Conservation (phyloP, 2,329 filamentous ascomycete species). For the Lanzia echinophila region DNA sequence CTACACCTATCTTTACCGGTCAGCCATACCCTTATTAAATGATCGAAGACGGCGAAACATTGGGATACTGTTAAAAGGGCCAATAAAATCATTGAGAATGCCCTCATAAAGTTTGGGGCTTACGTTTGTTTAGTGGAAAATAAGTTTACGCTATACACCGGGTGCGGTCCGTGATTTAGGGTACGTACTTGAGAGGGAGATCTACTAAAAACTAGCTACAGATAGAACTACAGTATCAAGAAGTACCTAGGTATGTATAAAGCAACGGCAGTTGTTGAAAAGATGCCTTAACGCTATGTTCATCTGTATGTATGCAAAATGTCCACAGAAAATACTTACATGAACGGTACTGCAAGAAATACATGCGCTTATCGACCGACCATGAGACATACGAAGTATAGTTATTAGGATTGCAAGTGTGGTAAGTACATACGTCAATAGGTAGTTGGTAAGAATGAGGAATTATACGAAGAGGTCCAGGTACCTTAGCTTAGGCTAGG, state of each 20-base stretch:
- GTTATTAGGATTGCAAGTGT: no score
- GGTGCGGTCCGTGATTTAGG: background rate
- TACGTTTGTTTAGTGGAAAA: background rate
- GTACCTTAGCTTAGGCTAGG: no score
- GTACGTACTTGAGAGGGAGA: background rate
- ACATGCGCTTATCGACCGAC: background rate
- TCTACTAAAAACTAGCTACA: no score
- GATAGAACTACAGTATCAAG: background rate
- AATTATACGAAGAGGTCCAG: no score
- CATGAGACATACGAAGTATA: no score
- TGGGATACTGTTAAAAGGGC: background rate
- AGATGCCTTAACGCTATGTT: no score
- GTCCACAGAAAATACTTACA: slow-evolving; percentile 1
- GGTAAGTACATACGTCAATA: no score
- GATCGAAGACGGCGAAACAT: background rate
- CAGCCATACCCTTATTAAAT: background rate
- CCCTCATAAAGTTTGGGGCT: background rate
- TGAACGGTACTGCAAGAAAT: slow-evolving; percentile 7
- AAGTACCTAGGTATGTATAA: background rate
- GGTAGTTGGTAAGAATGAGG: no score
- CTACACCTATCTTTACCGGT: background rate
- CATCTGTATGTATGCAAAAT: background rate
- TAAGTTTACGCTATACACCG: background rate
- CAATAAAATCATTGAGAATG: background rate
- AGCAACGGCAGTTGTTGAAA: no score